phyloP scores from a whole-genome alignment of 768 basidiomycete species.

The Amanita jacksonii region DNA sequence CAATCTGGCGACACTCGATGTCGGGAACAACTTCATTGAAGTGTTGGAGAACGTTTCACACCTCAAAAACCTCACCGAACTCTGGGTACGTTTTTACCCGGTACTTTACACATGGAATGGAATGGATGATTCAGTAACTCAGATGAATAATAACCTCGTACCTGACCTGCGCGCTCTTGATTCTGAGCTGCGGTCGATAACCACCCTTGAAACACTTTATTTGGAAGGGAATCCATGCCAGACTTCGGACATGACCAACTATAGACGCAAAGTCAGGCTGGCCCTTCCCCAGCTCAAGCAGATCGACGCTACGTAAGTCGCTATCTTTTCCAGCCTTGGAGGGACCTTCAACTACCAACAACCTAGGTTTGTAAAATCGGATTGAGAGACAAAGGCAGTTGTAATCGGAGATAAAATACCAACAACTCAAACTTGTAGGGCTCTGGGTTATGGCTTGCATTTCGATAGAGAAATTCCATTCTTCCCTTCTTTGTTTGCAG shows the following conservation, averaged over 20 bases:
- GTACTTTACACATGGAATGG: too few relatives aligned
- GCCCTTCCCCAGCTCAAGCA: slow-evolving; percentile 84
- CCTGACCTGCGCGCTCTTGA: slow-evolving; percentile 60
- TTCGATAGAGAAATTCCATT: too few relatives aligned
- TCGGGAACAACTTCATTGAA: slow-evolving; percentile 78
- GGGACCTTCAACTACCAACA: background rate
- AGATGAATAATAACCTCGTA: slow-evolving; percentile 89
- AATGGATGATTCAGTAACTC: background rate
- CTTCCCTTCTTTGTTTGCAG: too few relatives aligned
- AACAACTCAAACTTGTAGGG: too few relatives aligned
- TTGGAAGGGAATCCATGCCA: slow-evolving; percentile 95
- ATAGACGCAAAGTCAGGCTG: slow-evolving; percentile 84
- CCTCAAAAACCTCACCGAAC: slow-evolving; percentile 69
- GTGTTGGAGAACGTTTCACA: slow-evolving; percentile 79
- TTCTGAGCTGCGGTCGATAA: slow-evolving; percentile 48
- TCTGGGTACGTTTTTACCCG: slow-evolving; percentile 66
- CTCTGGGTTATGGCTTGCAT: too few relatives aligned
- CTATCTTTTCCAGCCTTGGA: background rate
- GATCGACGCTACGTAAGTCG: slow-evolving; percentile 94
- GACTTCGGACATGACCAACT: slow-evolving; percentile 59
- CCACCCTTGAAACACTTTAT: slow-evolving; percentile 77
- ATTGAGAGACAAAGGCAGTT: too few relatives aligned
- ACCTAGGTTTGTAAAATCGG: background rate
- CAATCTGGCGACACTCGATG: slow-evolving; percentile 78
- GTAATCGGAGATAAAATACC: too few relatives aligned